phyloP scores from a whole-genome alignment of 441 rosid genomes.

The Mallotus japonicus region DNA sequence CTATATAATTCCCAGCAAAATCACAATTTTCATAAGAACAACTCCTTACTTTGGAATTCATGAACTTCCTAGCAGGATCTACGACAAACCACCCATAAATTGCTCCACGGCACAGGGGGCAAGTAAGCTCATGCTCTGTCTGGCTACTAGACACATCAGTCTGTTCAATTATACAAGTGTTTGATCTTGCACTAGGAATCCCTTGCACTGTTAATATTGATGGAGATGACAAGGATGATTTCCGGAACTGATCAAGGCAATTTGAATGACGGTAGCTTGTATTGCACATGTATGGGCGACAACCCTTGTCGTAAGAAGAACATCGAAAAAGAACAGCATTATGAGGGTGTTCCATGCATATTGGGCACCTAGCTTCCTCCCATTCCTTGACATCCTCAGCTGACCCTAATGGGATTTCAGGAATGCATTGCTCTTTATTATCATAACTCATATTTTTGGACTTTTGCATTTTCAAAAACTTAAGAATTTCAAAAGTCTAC shows the following conservation, averaged over 20 bases:
- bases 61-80: slow-evolving; percentile 54
- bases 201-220: slow-evolving; percentile 11
- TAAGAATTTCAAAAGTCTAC: too few relatives aligned
- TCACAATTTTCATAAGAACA: slow-evolving; percentile 70
- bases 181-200: too few relatives aligned
- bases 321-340: slow-evolving; percentile 55
- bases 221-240: slow-evolving; percentile 42
- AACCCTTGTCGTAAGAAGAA: slow-evolving; percentile 54
- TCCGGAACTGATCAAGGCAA: slow-evolving; percentile 60
- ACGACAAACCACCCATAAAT: slow-evolving; percentile 58
- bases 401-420: not conserved
- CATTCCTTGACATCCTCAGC: slow-evolving; percentile 44
- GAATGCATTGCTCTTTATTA: too few relatives aligned
- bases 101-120: slow-evolving; percentile 77
- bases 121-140: slow-evolving; percentile 41
- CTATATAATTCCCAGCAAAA: slow-evolving; percentile 58
- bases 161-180: too few relatives aligned
- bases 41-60: slow-evolving; percentile 67
- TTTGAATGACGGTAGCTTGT: slow-evolving; percentile 65
- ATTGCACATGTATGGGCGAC: slow-evolving; percentile 60
- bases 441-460: too few relatives aligned
- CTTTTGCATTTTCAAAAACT: too few relatives aligned
- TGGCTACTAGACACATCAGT: too few relatives aligned
- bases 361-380: slow-evolving; percentile 60
- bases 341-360: slow-evolving; percentile 68